Evolutionary conservation across 306 rosid genomes (phyloP).

Genomic region (Inga leiocalycina): DNA sequence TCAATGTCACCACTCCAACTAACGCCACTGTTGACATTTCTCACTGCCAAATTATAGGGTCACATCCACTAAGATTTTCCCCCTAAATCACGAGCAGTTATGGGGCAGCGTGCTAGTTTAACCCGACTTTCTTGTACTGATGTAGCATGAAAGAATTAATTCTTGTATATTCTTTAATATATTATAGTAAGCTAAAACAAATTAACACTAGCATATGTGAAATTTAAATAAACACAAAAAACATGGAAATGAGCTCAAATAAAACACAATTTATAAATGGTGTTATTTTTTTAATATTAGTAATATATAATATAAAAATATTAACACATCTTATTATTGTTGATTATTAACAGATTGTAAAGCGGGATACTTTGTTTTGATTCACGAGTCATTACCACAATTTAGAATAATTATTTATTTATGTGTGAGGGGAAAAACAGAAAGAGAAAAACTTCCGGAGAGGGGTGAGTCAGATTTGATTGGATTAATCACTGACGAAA

Average conservation of each 20-base stretch:
- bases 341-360: too few species aligned
- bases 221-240: background rate
- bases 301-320: too few species aligned
- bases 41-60: background rate
- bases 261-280: too few species aligned
- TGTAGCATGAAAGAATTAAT: background rate
- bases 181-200: too few species aligned
- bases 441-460: background rate
- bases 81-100: too few species aligned
- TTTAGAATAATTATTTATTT: too few species aligned
- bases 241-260: too few species aligned
- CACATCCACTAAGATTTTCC: background rate
- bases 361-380: too few species aligned
- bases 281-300: too few species aligned
- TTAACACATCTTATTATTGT: background rate
- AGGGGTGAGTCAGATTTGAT: background rate
- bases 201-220: background rate
- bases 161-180: background rate
- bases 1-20: background rate
- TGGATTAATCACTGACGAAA: background rate
- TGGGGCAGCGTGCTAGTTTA: too few species aligned
- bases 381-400: too few species aligned
- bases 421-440: background rate
- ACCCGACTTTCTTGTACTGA: too few species aligned
- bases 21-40: background rate